Base-by-base conservation (phyloP, 768 basidiomycete species). In the Phanerodontia chrysosporium region DNA sequence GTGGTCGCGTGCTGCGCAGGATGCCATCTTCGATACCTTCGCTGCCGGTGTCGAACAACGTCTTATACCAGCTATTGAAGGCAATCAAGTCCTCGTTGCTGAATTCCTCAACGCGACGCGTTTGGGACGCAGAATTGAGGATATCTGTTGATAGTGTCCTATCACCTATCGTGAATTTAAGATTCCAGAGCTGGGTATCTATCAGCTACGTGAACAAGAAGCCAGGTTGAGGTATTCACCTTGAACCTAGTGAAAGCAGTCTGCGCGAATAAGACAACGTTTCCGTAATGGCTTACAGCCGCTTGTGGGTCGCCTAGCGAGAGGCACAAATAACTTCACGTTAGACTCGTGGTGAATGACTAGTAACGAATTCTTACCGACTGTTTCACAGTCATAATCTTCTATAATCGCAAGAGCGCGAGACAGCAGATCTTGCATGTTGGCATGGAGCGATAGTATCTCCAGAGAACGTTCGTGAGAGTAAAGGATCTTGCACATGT, bases 1-100 rank as follows among this genome's bases (percentile, higher is more conserved):
- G 84, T 1, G 87, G 90, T 58, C 83, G 83, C 3, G 88, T 92
- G 8, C 51, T 74, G 72, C 74, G 64, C n/a, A 76, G 64, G 21
- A 90, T 88, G 14, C 81, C 84, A 65, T 93, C 91, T 63, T 92
- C 91, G 27, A 93, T 92, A 1, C 91, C 91, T 68, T 92, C 91
- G 62, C 83, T 90, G 59, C 75, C 74, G 51, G 75, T 84, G 67
- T 91, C 89, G 68, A 92, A 92, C 27, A 93, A 74, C 0, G 88
- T 86, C 66, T 90, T 91, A 64, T 79, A 83, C 91, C 91, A 93
- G 9, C 77, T 74, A 32, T 71, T 67, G 62, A 72, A 67, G 3
- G 71, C 71, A 0, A 51, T 53, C 6, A 51, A 13, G 28, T 74
- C 66, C 25, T 69, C 67, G 3, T 52, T 55, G 30, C 60, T 63